Evolutionary conservation across 805 yeast species (phyloP).

Genomic region (Kuraishia floccosa): DNA sequence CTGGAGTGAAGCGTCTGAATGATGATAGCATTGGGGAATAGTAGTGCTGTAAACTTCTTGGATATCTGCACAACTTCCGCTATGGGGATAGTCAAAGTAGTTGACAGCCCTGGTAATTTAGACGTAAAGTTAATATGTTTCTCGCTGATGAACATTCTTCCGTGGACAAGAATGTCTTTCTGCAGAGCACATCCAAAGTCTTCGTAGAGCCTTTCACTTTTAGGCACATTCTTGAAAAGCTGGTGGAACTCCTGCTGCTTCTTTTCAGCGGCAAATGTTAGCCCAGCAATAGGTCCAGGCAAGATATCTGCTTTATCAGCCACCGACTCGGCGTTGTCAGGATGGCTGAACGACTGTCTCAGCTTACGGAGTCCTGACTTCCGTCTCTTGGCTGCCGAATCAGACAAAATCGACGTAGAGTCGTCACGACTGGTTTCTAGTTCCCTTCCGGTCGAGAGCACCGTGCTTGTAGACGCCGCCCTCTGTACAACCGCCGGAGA

Average conservation of each 20-base stretch:
- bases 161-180: conserved; percentile 57
- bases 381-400: too few species aligned
- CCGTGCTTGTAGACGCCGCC: too few species aligned
- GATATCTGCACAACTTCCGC: conserved; percentile 53
- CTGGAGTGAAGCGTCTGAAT: conserved; percentile 52
- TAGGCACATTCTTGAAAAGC: conserved; percentile 39
- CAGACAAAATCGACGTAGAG: too few species aligned
- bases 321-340: too few species aligned
- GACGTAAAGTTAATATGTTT: conserved; percentile 51
- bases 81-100: conserved; percentile 44
- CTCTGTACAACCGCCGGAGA: too few species aligned
- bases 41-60: conserved; percentile 52
- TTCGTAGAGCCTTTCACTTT: conserved; percentile 40
- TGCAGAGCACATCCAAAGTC: conserved; percentile 59
- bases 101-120: conserved; percentile 57
- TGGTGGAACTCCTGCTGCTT: conserved; percentile 52
- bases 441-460: too few species aligned
- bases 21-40: conserved; percentile 61
- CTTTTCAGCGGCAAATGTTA: conserved; percentile 27
- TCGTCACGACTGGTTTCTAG: too few species aligned
- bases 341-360: too few species aligned
- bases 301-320: background rate
- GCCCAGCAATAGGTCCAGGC: background rate
- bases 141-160: conserved; percentile 48
- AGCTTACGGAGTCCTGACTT: too few species aligned